A percentile compares a stretch with the other conserved stretches of the same genome.
Evolutionary conservation across 139 green algal species (phyloP).

Genomic region (Diplosphaera chodatii): DNA sequence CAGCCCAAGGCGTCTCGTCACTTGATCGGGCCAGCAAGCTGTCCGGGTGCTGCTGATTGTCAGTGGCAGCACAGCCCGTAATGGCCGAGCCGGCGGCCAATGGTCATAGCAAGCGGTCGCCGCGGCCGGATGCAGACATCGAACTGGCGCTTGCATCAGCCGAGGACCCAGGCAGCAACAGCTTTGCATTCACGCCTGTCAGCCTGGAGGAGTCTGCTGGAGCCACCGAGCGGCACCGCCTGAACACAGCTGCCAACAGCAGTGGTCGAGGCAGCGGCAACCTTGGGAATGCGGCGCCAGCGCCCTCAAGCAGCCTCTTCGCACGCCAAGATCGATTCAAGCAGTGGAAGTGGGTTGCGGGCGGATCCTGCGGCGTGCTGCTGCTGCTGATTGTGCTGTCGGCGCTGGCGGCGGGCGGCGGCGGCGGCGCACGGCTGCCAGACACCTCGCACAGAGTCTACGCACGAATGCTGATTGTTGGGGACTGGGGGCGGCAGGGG

Average conservation of each 20-base stretch:
- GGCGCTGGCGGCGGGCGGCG: neutral
- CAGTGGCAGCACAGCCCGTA: too few species aligned
- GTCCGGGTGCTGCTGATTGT: too few species aligned
- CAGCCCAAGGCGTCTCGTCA: too few species aligned
- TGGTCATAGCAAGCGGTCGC: neutral
- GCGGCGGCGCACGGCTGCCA: neutral
- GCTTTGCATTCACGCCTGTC: neutral
- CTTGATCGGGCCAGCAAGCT: too few species aligned
- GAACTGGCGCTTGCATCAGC: neutral
- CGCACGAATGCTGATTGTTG: neutral
- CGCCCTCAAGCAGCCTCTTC: too few species aligned
- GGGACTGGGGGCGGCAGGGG: conserved; percentile 61
- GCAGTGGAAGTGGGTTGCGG: neutral
- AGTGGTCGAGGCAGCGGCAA: neutral
- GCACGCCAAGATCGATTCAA: too few species aligned
- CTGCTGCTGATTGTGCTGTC: neutral
- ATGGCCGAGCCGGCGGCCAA: neutral
- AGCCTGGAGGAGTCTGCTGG: neutral
- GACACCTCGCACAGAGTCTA: neutral
- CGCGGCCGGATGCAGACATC: neutral
- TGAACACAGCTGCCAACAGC: neutral
- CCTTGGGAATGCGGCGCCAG: neutral
- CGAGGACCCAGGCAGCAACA: neutral
- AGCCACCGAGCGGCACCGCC: neutral
- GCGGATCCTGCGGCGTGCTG: neutral